These are phyloP conservation scores for Trifolium subterraneum DNA, from an alignment of 306 rosid genomes.

Conservation along the genomic window DNA sequence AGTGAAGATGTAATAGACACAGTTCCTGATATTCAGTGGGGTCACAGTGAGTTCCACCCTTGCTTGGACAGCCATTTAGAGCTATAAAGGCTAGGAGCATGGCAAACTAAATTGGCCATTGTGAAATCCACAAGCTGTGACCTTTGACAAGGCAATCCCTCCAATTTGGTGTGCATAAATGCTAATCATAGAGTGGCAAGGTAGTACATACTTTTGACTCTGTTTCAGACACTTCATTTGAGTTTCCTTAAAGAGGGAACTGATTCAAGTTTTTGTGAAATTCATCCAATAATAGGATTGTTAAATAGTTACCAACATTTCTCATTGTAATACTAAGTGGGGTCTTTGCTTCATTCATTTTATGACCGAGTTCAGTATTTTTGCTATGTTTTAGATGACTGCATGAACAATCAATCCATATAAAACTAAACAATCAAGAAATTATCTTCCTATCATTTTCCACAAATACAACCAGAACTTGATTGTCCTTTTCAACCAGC, in stretches of 20 bases:
- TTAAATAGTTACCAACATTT: neutral
- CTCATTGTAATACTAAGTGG: neutral
- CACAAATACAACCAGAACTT: neutral
- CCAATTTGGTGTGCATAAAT: conserved; percentile 6
- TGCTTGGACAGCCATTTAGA: neutral
- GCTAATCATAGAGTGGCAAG: neutral
- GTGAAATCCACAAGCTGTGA: neutral
- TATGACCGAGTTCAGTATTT: conserved; percentile 1
- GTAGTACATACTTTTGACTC: neutral
- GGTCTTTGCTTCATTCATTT: neutral
- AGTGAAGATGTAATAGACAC: neutral
- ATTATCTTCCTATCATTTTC: conserved; percentile 14
- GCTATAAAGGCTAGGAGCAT: neutral
- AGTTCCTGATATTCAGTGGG: neutral
- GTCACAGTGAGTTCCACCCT: neutral
- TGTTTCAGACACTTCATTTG: neutral
- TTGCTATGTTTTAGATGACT: neutral
- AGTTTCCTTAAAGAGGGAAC: neutral
- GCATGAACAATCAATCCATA: neutral
- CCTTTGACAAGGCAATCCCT: neutral
- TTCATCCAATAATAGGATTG: neutral
- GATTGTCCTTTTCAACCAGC: neutral
- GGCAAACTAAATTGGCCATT: neutral
- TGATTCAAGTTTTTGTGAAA: neutral
- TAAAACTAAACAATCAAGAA: no score